Conservation (phyloP, 2,329 filamentous ascomycete species). For the Shiraia bambusicola region DNA sequence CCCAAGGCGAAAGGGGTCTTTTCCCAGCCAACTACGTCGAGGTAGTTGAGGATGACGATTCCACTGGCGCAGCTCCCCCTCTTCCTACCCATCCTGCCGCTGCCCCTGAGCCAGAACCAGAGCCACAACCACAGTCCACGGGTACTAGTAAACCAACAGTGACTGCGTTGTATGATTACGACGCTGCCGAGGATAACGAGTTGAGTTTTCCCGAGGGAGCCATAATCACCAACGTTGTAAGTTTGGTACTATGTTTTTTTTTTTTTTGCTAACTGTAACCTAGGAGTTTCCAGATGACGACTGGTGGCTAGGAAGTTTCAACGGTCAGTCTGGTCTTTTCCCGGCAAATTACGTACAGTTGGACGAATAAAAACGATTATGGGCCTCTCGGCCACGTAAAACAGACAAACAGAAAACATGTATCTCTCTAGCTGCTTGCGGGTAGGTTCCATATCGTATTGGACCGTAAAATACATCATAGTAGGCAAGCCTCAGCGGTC, state of each 20-base stretch:
- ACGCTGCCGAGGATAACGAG: conserved; percentile 91
- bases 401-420: not conserved
- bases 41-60: conserved; percentile 66
- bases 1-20: conserved; percentile 77
- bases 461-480: too few species aligned
- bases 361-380: conserved; percentile 45
- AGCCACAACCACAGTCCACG: conserved; percentile 37
- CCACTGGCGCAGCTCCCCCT: conserved; percentile 35
- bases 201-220: conserved; percentile 86
- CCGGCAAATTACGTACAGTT: conserved; percentile 55
- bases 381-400: not conserved
- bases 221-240: conserved; percentile 74
- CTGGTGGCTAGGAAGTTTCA: conserved; percentile 93
- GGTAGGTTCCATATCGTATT: too few species aligned
- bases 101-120: conserved; percentile 32
- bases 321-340: conserved; percentile 81
- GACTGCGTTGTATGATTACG: conserved; percentile 90
- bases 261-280: conserved; percentile 27
- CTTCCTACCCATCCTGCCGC: conserved; percentile 47
- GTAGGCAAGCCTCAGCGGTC: too few species aligned
- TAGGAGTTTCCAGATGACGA: conserved; percentile 96
- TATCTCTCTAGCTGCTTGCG: too few species aligned
- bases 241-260: conserved; percentile 33
- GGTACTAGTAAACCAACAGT: conserved; percentile 64
- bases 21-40: conserved; percentile 99